Evolutionary conservation across 2,329 filamentous ascomycete genomes (phyloP), one percentile per base, ranked within the genome.

Genomic region (Fusarium sulawesiense): DNA sequence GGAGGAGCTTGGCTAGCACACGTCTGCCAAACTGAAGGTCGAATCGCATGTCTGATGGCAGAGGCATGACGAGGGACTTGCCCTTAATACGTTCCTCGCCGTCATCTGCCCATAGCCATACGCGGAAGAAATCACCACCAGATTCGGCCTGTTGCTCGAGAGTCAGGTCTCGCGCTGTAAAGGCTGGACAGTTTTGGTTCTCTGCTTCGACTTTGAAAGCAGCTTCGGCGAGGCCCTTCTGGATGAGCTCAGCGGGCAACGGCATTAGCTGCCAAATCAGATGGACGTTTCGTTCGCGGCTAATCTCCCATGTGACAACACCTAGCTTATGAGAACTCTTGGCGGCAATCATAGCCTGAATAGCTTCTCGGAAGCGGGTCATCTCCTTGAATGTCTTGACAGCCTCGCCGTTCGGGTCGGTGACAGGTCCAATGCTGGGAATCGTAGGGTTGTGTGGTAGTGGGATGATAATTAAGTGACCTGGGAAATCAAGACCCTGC

Each of bases 181-280:
- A 86, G 40, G 80, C 72, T 1, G 88, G 87, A 59, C 88, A 86
- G 59, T 83, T 79, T 48, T 84, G 77, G 72, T 97, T 97, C 78
- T 97, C 92, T 0, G 93, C 94, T 76, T 97, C 90, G 2, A 97
- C 92, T 56, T 91, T 91, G 82, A 99, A 98, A 0, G 91, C 95
- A 1, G 92, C 93, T 78, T 97, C 93, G 1, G 97, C 92, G 2
- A 97, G 84, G 0, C 92, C 92, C 48, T 89, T 89, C 21, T 81
- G 83, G 53, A 97, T 87, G 46, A 93, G 82, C 12, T 91, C 85
- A 0, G 87, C 83, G 0, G 92, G 88, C 1, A 97, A 84, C 1
- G 96, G 93, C 30, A 98, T 83, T 72, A 97, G 92, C 80, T 99
- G 97, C 96, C 94, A 98, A 76, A 98, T 95, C 2, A 91, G 86